A percentile compares a stretch with the other conserved stretches of the same genome.
Conservation (phyloP, 179 eudicot genomes). For the Beta corolliflora region DNA sequence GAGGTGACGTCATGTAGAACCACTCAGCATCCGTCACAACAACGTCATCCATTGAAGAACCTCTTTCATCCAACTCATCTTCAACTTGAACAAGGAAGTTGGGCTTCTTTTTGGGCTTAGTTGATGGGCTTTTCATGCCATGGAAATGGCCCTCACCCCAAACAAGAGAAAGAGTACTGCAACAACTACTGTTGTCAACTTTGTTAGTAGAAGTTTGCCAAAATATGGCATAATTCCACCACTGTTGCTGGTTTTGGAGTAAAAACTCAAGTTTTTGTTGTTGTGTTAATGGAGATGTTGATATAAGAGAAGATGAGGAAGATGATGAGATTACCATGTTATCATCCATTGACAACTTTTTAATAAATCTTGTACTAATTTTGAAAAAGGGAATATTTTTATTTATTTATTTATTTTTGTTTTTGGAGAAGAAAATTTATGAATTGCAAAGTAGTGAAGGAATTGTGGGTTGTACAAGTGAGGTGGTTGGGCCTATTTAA, state of each 20-base stretch:
- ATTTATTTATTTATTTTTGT: too few species aligned
- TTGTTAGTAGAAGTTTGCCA: constrained; percentile 47
- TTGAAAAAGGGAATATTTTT: not conserved
- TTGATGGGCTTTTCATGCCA: constrained; percentile 30
- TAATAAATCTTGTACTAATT: not conserved
- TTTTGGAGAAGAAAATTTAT: not conserved
- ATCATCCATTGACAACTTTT: constrained; percentile 8
- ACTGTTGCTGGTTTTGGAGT: constrained; percentile 45
- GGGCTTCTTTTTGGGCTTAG: constrained; percentile 14
- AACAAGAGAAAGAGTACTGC: constrained; percentile 24
- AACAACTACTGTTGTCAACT: constrained; percentile 20
- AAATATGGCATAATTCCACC: constrained; percentile 72
- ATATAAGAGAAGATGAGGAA: constrained; percentile 26
- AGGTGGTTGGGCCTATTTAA: not conserved
- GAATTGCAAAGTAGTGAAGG: not conserved
- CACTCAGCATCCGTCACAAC: constrained; percentile 52
- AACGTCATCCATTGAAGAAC: constrained; percentile 22
- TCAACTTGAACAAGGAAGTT: not conserved
- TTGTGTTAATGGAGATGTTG: constrained; percentile 25
- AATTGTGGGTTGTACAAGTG: not conserved
- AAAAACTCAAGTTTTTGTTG: constrained; percentile 44
- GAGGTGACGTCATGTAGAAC: constrained; percentile 67
- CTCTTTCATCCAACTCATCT: constrained; percentile 2
- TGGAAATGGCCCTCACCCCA: constrained; percentile 81
- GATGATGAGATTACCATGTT: constrained; percentile 21